Evolutionary conservation across 306 rosid species (phyloP).

Genomic region (Alnus rubra): DNA sequence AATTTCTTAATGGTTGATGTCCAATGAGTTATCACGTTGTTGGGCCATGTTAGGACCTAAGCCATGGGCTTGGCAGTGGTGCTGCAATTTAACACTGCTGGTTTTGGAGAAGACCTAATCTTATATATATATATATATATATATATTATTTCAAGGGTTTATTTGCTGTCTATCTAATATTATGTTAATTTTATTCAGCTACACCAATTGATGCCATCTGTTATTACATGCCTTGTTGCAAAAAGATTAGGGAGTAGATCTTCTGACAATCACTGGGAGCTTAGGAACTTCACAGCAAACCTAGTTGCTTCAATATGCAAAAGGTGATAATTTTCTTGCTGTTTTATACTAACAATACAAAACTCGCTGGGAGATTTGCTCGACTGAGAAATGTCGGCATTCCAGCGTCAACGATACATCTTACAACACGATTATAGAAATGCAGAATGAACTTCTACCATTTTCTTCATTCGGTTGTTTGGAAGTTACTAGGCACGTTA

Average conservation of each 20-base stretch:
- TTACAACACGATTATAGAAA: background rate
- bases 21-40: background rate
- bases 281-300: conserved; percentile 77
- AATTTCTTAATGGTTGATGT: background rate
- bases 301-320: conserved; percentile 78
- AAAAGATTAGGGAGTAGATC: conserved; percentile 73
- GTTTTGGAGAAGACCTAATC: conserved; percentile 21
- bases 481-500: background rate
- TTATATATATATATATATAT: background rate
- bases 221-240: conserved; percentile 85
- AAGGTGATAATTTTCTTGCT: conserved; percentile 57
- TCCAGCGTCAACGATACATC: conserved; percentile 1
- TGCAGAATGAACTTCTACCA: background rate
- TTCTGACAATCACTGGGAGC: conserved; percentile 93
- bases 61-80: background rate
- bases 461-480: background rate
- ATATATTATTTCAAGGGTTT: conserved; percentile 9
- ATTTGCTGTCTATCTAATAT: conserved; percentile 31
- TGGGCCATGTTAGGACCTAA: background rate
- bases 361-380: conserved; percentile 1
- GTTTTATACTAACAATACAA: conserved; percentile 8
- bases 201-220: conserved; percentile 91
- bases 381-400: conserved; percentile 11
- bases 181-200: conserved; percentile 50
- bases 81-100: conserved; percentile 8